A percentile compares a stretch with the other conserved stretches of the same genome.
These are phyloP conservation scores for Paramecium pentaurelia DNA, from an alignment of 73 alveolate genomes.

Conservation along the genomic window DNA sequence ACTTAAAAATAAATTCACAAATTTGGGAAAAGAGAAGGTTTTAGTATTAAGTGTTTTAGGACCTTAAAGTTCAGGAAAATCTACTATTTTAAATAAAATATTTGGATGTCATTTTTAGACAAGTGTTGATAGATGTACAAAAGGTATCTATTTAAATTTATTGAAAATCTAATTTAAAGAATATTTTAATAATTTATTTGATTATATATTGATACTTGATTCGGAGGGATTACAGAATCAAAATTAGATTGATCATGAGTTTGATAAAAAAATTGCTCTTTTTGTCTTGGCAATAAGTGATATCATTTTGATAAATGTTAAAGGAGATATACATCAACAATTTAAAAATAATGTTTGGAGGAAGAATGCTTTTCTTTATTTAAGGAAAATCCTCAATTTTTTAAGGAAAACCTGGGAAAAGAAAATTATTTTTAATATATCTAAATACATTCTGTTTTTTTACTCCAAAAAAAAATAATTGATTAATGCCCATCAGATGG, in stretches of 20 bases:
- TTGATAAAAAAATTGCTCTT: constrained; percentile 47
- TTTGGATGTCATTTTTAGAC: constrained; percentile 65
- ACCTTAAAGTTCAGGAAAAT: constrained; percentile 66
- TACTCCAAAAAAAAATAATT: not conserved
- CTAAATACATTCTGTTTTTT: not conserved
- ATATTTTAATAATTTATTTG: not conserved
- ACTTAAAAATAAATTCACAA: not conserved
- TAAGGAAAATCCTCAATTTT: not conserved
- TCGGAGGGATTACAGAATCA: constrained; percentile 45
- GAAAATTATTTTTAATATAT: not conserved
- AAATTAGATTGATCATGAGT: not conserved
- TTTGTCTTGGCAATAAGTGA: constrained; percentile 34
- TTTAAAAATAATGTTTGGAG: too few relatives aligned
- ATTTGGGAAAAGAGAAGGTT: not conserved
- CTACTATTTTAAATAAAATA: constrained; percentile 56
- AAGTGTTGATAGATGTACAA: constrained; percentile 64
- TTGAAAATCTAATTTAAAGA: not conserved
- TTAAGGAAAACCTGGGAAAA: not conserved
- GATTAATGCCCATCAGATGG: not conserved
- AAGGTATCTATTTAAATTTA: constrained; percentile 41
- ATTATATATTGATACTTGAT: constrained; percentile 34
- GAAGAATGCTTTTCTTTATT: not conserved
- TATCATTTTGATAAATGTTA: constrained; percentile 13
- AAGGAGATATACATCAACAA: constrained; percentile 55
- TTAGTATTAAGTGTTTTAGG: constrained; percentile 55